Conservation (phyloP, 768 basidiomycete species). For the Cystobasidium tubakii region DNA sequence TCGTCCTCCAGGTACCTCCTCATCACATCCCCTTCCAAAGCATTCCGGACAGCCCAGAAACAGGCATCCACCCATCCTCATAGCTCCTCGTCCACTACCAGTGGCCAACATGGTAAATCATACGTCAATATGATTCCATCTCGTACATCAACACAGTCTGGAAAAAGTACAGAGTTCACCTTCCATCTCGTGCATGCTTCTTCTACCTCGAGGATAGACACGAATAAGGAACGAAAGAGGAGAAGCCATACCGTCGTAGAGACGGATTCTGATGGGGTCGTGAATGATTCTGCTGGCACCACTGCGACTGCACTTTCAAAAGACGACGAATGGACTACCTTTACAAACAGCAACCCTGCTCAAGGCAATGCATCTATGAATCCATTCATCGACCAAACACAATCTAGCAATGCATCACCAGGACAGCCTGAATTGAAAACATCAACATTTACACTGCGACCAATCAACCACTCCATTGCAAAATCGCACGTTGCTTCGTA, state of each 20-base stretch:
- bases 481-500: not conserved
- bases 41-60: not conserved
- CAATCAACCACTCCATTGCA: not conserved
- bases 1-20: conserved; percentile 11
- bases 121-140: conserved; percentile 2
- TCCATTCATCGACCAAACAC: not conserved
- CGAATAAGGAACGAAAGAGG: not conserved
- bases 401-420: not conserved
- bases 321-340: not conserved
- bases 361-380: not conserved
- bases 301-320: too few species aligned
- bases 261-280: not conserved
- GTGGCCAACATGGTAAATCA: not conserved
- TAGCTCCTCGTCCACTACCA: not conserved
- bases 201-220: not conserved
- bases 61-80: not conserved
- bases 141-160: not conserved
- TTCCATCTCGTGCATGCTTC: not conserved
- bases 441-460: not conserved
- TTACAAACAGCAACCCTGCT: not conserved
- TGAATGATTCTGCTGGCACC: too few species aligned
- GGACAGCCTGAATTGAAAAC: not conserved
- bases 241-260: not conserved
- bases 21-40: not conserved
- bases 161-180: not conserved